Percentiles rank a stretch among this genome's conserved stretches.
Conservation (phyloP, 371 early-diverging fungal genomes). For the Mortierella sp. region DNA sequence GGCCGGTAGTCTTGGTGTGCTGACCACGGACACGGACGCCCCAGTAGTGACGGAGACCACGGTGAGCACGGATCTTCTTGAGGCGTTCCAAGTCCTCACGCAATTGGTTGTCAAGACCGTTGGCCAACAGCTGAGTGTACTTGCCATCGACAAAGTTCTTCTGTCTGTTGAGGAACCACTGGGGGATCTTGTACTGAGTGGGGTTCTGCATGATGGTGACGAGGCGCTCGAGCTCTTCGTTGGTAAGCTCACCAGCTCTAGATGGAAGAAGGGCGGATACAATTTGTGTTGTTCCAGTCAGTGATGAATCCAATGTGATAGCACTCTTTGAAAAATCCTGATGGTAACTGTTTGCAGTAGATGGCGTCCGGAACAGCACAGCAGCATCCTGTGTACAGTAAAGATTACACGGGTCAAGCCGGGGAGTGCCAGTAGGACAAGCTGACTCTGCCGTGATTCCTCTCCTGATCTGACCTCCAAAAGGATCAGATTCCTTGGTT, state of each 20-base stretch:
- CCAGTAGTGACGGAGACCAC: constrained; percentile 97
- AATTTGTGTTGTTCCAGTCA: neutral
- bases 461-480: too few relatives aligned
- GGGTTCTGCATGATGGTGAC: constrained; percentile 94
- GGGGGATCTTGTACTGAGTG: constrained; percentile 96
- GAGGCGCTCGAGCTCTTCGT: constrained; percentile 92
- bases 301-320: neutral
- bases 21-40: constrained; percentile 96
- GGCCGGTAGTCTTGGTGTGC: constrained; percentile 98
- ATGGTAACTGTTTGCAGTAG: too few relatives aligned
- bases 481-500: too few relatives aligned
- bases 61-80: constrained; percentile 96
- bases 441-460: too few relatives aligned
- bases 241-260: constrained; percentile 97
- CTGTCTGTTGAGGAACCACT: constrained; percentile 98
- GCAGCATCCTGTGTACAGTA: too few relatives aligned
- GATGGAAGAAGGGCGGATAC: neutral
- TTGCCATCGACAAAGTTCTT: constrained; percentile 96
- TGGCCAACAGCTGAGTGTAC: constrained; percentile 94
- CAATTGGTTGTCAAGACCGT: constrained; percentile 93
- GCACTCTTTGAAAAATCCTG: too few relatives aligned
- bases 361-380: too few relatives aligned
- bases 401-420: too few relatives aligned
- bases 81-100: constrained; percentile 97
- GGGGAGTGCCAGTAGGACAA: too few relatives aligned